Percentiles rank a stretch among this genome's conserved stretches.
phyloP scores from a whole-genome alignment of 2,329 filamentous ascomycete species.

The Zymoseptoria ardabiliae region DNA sequence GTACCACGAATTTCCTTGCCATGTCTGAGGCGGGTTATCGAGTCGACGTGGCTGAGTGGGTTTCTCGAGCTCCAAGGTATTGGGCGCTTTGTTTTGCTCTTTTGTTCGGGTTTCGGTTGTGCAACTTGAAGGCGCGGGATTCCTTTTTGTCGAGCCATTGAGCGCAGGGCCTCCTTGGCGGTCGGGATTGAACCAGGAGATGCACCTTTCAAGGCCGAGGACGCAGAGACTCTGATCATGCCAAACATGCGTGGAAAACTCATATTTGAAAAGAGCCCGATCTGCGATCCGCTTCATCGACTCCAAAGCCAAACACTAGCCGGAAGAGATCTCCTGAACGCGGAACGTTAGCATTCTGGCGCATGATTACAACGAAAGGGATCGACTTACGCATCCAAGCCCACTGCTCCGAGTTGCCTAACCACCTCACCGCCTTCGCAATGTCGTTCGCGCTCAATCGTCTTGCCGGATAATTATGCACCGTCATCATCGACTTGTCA shows the following conservation, averaged over 20 bases:
- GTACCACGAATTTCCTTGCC: no score
- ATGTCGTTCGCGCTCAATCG: conserved; percentile 66
- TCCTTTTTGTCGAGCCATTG: no score
- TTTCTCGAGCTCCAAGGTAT: no score
- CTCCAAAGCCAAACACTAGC: conserved; percentile 74
- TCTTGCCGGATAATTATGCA: conserved; percentile 50
- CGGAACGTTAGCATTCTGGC: not conserved
- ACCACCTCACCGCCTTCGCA: conserved; percentile 69
- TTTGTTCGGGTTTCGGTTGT: no score
- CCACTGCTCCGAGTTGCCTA: conserved; percentile 66
- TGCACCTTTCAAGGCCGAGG: not conserved
- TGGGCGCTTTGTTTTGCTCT: no score
- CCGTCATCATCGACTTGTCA: conserved; percentile 59
- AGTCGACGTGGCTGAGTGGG: no score
- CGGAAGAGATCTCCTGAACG: conserved; percentile 61
- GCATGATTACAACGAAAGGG: not conserved
- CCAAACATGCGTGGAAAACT: not conserved
- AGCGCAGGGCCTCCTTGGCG: no score
- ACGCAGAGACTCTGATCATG: not conserved
- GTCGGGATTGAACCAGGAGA: no score
- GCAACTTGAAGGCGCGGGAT: no score
- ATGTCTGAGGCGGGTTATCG: no score
- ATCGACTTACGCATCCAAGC: conserved; percentile 52
- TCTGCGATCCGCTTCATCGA: conserved; percentile 58
- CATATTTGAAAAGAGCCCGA: conserved; percentile 15